phyloP scores from a whole-genome alignment of 768 basidiomycete genomes.

The Termitomyces sp. region DNA sequence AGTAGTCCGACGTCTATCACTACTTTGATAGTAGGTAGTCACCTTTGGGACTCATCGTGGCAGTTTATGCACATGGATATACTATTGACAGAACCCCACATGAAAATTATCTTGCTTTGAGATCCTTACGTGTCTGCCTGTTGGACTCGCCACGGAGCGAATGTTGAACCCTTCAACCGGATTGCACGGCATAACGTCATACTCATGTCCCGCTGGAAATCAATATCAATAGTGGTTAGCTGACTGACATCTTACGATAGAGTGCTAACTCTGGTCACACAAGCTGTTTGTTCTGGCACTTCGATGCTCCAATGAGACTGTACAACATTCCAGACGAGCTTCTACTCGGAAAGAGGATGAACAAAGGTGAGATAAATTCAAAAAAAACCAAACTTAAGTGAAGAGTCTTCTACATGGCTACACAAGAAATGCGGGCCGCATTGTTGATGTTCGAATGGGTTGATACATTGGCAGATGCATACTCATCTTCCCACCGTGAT shows the following conservation, averaged over 20 bases:
- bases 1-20: slow-evolving; percentile 17
- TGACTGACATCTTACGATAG: background rate
- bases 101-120: background rate
- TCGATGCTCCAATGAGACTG: no score
- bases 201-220: slow-evolving; percentile 2
- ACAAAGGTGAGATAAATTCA: slow-evolving; percentile 24
- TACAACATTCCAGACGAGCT: slow-evolving; percentile 25
- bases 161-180: slow-evolving; percentile 21
- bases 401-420: background rate
- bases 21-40: slow-evolving; percentile 20
- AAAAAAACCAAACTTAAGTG: slow-evolving; percentile 22
- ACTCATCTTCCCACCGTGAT: background rate
- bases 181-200: slow-evolving; percentile 30
- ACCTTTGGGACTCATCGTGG: slow-evolving; percentile 20
- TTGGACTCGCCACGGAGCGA: slow-evolving; percentile 20
- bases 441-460: background rate
- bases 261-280: slow-evolving; percentile 30
- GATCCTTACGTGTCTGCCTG: background rate
- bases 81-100: background rate
- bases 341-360: slow-evolving; percentile 31
- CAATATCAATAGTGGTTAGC: background rate
- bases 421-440: background rate
- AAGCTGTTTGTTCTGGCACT: no score
- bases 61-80: slow-evolving; percentile 16
- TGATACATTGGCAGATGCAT: background rate